These are phyloP conservation scores for Tetrahymena elliotti DNA, from an alignment of 73 alveolate genomes.

Conservation along the genomic window DNA sequence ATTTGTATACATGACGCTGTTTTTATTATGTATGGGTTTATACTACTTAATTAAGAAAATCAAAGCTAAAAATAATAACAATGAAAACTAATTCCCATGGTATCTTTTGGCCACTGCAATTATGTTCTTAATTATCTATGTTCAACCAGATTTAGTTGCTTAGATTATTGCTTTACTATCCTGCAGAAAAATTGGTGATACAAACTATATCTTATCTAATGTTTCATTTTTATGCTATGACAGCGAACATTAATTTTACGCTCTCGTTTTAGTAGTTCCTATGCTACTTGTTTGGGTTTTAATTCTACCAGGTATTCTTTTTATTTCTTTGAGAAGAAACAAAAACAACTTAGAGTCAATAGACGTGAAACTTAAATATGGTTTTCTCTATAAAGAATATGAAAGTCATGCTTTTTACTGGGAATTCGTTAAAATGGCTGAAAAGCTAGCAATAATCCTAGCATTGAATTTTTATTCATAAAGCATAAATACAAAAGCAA, in stretches of 20 bases:
- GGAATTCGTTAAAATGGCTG: background rate
- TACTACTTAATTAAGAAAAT: background rate
- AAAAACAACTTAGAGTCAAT: background rate
- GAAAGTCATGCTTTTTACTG: background rate
- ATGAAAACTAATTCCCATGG: background rate
- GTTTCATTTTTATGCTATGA: background rate
- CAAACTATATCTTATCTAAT: background rate
- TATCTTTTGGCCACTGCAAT: background rate
- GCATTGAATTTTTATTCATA: background rate
- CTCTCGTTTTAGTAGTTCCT: background rate
- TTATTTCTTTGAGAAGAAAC: background rate
- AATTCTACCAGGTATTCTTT: background rate
- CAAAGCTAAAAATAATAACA: background rate
- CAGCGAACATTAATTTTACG: background rate
- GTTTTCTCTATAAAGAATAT: background rate
- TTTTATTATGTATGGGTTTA: background rate
- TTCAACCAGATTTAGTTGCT: background rate
- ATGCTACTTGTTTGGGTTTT: background rate
- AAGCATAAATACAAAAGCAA: background rate
- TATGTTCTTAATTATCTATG: background rate
- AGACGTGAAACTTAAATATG: background rate
- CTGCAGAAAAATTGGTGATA: background rate
- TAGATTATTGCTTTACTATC: background rate
- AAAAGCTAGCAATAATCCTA: background rate
- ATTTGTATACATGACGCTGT: background rate